These are phyloP conservation scores for Ceratocystiopsis brevicomis DNA, from an alignment of 2,329 filamentous ascomycete genomes.

Conservation along the genomic window DNA sequence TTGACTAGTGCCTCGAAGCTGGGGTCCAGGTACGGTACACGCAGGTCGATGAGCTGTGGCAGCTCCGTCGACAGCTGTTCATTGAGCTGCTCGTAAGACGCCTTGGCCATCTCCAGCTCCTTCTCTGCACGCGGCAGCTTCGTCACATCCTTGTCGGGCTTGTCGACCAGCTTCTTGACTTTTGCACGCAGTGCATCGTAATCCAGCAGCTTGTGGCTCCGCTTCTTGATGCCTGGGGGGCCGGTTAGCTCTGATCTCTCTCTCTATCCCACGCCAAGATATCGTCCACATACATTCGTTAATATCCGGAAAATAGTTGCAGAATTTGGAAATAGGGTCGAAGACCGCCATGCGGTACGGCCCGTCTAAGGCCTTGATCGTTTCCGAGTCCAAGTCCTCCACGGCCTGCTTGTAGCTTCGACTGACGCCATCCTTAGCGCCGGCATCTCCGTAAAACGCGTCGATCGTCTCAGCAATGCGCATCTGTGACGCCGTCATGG, in stretches of 20 bases:
- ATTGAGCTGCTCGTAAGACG: slow-evolving; percentile 89
- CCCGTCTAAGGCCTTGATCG: slow-evolving; percentile 92
- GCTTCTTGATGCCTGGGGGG: slow-evolving; percentile 71
- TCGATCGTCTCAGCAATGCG: slow-evolving; percentile 98
- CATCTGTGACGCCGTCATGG: slow-evolving; percentile 99
- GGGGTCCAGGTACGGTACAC: slow-evolving; percentile 91
- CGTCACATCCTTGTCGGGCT: slow-evolving; percentile 94
- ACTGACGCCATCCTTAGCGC: slow-evolving; percentile 85
- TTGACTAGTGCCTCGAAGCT: slow-evolving; percentile 96
- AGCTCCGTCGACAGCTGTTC: slow-evolving; percentile 86
- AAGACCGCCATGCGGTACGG: slow-evolving; percentile 88
- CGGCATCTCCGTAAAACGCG: slow-evolving; percentile 93
- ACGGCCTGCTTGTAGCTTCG: slow-evolving; percentile 97
- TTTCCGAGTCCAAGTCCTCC: slow-evolving; percentile 92
- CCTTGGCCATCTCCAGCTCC: slow-evolving; percentile 85
- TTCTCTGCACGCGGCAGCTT: slow-evolving; percentile 93
- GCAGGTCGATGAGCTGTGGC: slow-evolving; percentile 87
- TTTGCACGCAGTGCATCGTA: slow-evolving; percentile 92
- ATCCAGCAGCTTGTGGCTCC: slow-evolving; percentile 93
- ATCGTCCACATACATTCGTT: slow-evolving; percentile 56
- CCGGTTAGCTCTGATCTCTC: no score
- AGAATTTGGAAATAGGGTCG: slow-evolving; percentile 89
- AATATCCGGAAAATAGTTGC: slow-evolving; percentile 95
- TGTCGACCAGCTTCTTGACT: slow-evolving; percentile 92
- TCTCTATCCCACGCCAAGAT: no score